Evolutionary conservation across 2,329 filamentous ascomycete species (phyloP), one percentile per base, ranked within the genome.

Genomic region (Paramyrothecium sp.): DNA sequence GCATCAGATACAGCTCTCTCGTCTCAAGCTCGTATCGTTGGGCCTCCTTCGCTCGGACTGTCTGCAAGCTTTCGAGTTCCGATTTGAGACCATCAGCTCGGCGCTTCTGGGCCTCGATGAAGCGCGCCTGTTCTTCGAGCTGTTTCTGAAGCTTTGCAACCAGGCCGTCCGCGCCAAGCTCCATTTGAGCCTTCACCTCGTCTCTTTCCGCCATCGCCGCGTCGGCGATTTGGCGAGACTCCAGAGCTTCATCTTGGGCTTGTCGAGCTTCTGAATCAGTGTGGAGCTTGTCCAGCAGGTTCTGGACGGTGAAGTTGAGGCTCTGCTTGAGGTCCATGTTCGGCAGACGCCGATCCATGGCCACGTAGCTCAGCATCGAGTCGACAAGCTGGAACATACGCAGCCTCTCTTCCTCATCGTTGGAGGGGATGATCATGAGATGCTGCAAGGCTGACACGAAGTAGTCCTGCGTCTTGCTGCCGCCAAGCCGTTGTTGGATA

Each of bases 251-350:
- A 79, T 98, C 95, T 58, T 92, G 87, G 22, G 92, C 92, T 75
- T 94, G 92, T 20, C 94, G 85, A 52, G 95, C 94, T 75, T 99
- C 95, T 0, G 91, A 93, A 75, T 99, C 95, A 2, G 95, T 98
- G 71, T 98, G 95, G 54, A 99, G 81, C 76, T 96, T 96, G 77
- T 98, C 95, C 61, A 99, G 81, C 64, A 99, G 81, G 73, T 87
- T 96, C 76, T 98, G 95, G 11, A 99, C 95, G 0, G 94, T 97
- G 68, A 98, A 98, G 73, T 96, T 97, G 63, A 99, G 84, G 69
- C 92, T 96, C 73, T 98, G 94, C 78, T 97, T 97, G 58, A 99
- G 84, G 72, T 99, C 95, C 87, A 98, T 94, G 74, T 99, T 94
- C 44, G 95, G 95, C 62, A 98, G 76, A 61, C 95, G 85, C 69